phyloP scores from a whole-genome alignment of 306 rosid genomes.

The Begonia masoniana region DNA sequence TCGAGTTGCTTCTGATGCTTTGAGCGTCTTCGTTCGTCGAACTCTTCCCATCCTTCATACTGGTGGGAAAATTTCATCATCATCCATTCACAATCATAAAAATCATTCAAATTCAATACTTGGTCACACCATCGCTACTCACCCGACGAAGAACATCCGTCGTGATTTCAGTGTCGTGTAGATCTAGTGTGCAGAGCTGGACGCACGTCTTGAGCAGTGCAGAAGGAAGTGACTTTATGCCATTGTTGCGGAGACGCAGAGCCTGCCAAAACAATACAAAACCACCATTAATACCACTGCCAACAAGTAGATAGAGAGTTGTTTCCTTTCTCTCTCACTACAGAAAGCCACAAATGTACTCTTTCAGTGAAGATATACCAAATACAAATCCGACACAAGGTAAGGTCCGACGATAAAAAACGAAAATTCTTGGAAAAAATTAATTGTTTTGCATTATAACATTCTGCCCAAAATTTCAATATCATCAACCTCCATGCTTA shows the following conservation, averaged over 20 bases:
- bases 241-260: conserved; percentile 60
- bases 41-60: conserved; percentile 83
- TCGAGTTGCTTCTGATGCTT: conserved; percentile 88
- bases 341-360: too few relatives aligned
- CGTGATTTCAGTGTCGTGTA: conserved; percentile 82
- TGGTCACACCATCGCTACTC: conserved; percentile 7
- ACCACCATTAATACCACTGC: conserved; percentile 10
- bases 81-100: neutral
- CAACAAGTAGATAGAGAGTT: too few relatives aligned
- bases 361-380: too few relatives aligned
- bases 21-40: conserved; percentile 60
- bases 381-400: too few relatives aligned
- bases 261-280: conserved; percentile 31
- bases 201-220: conserved; percentile 58
- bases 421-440: too few relatives aligned
- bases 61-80: conserved; percentile 14
- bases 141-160: conserved; percentile 79
- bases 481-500: too few relatives aligned
- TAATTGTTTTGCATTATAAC: too few relatives aligned
- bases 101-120: neutral
- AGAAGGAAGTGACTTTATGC: conserved; percentile 68
- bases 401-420: too few relatives aligned
- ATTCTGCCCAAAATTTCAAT: too few relatives aligned
- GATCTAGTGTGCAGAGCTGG: conserved; percentile 65
- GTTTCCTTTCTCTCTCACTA: too few relatives aligned